phyloP scores from a whole-genome alignment of 208 protist species.

The Trypanosoma cruzi region DNA sequence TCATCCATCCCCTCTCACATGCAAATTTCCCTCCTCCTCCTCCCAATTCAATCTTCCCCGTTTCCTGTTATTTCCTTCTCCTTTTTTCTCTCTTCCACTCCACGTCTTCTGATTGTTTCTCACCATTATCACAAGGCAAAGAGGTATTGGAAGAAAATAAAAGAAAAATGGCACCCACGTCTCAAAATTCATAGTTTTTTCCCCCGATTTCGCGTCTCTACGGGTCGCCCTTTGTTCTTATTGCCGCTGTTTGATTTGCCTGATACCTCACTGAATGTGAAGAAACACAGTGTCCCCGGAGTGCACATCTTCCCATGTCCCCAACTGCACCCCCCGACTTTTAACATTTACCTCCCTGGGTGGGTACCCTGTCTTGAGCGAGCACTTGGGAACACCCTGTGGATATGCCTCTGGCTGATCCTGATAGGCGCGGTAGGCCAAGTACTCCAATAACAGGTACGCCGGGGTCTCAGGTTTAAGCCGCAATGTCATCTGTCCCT shows the following conservation, averaged over 20 bases:
- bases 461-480: slow-evolving; percentile 62
- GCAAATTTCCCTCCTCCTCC: background rate
- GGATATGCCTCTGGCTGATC: slow-evolving; percentile 43
- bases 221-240: too few species aligned
- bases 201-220: too few species aligned
- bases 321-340: slow-evolving; percentile 31
- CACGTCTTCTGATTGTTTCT: background rate
- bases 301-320: slow-evolving; percentile 40
- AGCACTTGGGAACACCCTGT: slow-evolving; percentile 35
- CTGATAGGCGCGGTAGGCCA: slow-evolving; percentile 58
- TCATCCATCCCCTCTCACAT: too few species aligned
- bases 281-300: slow-evolving; percentile 71
- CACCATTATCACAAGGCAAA: background rate
- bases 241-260: background rate
- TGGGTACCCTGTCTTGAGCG: slow-evolving; percentile 50
- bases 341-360: slow-evolving; percentile 43
- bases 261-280: slow-evolving; percentile 33
- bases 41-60: background rate
- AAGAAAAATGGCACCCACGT: background rate
- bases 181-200: background rate
- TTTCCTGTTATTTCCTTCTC: background rate
- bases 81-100: slow-evolving; percentile 3
- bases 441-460: slow-evolving; percentile 46
- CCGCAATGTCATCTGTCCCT: slow-evolving; percentile 42
- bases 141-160: background rate